These are phyloP conservation scores for Cystobasidium ongulense DNA, from an alignment of 768 basidiomycete species.

Conservation along the genomic window DNA sequence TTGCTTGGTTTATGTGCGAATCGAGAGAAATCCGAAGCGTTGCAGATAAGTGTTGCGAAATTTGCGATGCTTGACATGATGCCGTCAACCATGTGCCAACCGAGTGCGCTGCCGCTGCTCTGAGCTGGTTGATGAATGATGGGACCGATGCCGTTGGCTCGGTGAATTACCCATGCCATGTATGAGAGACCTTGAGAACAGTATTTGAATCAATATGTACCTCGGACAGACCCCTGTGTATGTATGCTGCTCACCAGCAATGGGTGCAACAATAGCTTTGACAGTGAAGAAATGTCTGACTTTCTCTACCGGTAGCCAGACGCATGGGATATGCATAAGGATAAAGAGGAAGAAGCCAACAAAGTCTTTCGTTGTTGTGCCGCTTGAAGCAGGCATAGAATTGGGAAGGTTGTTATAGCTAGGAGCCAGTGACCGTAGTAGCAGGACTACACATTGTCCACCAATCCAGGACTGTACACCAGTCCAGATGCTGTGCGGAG, in stretches of 20 bases:
- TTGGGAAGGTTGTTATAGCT: slow-evolving; percentile 51
- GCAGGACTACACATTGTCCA: slow-evolving; percentile 65
- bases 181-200: slow-evolving; percentile 38
- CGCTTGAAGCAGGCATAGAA: slow-evolving; percentile 62
- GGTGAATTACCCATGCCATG: slow-evolving; percentile 62
- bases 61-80: slow-evolving; percentile 73
- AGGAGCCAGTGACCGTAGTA: slow-evolving; percentile 70
- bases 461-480: slow-evolving; percentile 74
- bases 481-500: slow-evolving; percentile 58
- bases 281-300: slow-evolving; percentile 72
- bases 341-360: slow-evolving; percentile 81
- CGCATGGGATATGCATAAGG: slow-evolving; percentile 62
- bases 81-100: slow-evolving; percentile 60
- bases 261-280: slow-evolving; percentile 65
- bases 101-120: slow-evolving; percentile 60
- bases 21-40: slow-evolving; percentile 50
- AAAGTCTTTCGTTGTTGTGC: slow-evolving; percentile 66
- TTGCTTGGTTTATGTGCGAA: slow-evolving; percentile 52
- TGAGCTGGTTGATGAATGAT: slow-evolving; percentile 60
- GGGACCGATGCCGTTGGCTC: slow-evolving; percentile 68
- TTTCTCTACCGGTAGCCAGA: slow-evolving; percentile 75
- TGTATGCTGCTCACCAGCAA: slow-evolving; percentile 50
- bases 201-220: neutral
- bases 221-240: slow-evolving; percentile 56
- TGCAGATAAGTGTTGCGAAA: slow-evolving; percentile 51